Conservation (phyloP, 2,329 filamentous ascomycete species). For the Penicillium vulpinum region DNA sequence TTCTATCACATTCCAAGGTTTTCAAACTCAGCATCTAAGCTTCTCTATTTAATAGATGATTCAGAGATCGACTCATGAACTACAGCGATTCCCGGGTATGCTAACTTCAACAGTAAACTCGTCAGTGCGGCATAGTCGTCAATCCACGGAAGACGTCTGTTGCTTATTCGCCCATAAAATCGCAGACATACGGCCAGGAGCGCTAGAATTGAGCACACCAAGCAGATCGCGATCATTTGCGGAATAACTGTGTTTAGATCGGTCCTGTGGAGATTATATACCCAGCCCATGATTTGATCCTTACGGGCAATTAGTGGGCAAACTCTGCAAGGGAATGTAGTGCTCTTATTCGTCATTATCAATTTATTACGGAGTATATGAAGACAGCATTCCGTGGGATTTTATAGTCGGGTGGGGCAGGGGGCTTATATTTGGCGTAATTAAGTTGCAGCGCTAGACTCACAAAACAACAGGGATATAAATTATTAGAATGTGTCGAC, state of each 20-base stretch:
- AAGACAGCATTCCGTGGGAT: too few species aligned
- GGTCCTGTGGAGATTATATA: conserved; percentile 27
- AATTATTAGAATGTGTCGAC: neutral
- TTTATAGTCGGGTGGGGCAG: neutral
- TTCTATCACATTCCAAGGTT: neutral
- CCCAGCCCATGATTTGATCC: conserved; percentile 27
- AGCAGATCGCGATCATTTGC: conserved; percentile 23
- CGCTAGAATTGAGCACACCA: conserved; percentile 24
- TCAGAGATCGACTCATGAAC: conserved; percentile 25
- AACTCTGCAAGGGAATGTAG: neutral
- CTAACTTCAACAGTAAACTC: conserved; percentile 21
- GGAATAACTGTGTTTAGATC: conserved; percentile 24
- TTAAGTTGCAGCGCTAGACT: neutral
- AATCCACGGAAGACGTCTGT: conserved; percentile 23
- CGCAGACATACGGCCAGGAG: conserved; percentile 26
- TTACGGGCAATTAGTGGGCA: neutral
- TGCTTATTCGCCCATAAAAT: conserved; percentile 25
- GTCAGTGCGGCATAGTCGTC: conserved; percentile 30
- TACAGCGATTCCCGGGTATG: conserved; percentile 21
- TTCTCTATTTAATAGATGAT: neutral
- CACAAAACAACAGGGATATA: neutral
- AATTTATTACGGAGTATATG: neutral
- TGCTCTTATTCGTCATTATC: neutral
- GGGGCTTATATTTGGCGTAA: neutral
- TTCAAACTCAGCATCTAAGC: neutral